phyloP scores from a whole-genome alignment of 768 basidiomycete genomes.

The Leucosporidium yakuticum region DNA sequence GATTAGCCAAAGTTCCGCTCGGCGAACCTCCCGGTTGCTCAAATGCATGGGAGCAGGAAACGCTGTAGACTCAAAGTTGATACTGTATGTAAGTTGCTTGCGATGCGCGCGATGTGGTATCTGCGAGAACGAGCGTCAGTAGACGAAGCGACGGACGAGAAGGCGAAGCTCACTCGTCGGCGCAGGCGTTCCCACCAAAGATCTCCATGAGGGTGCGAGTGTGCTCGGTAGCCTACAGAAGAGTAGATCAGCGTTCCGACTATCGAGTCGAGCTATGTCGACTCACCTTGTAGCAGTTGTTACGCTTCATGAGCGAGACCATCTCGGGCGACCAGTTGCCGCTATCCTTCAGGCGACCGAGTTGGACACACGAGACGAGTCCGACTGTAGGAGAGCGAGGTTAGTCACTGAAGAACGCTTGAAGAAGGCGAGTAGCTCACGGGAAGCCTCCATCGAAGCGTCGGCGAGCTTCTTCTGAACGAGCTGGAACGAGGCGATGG shows the following conservation, averaged over 20 bases:
- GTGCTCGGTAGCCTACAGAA: slow-evolving; percentile 57
- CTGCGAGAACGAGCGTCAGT: not conserved
- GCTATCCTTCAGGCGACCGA: slow-evolving; percentile 78
- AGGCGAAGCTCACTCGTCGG: slow-evolving; percentile 59
- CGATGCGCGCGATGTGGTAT: slow-evolving; percentile 85
- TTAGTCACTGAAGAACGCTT: slow-evolving; percentile 61
- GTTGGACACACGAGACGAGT: slow-evolving; percentile 43
- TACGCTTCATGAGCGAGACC: slow-evolving; percentile 89
- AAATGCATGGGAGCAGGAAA: slow-evolving; percentile 40
- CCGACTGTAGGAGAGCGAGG: slow-evolving; percentile 16
- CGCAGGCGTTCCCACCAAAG: slow-evolving; percentile 84
- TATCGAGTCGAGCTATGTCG: no score
- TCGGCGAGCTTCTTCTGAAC: slow-evolving; percentile 95
- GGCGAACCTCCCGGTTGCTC: not conserved
- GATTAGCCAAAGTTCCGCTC: not conserved
- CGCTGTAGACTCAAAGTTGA: slow-evolving; percentile 77
- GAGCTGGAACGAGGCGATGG: slow-evolving; percentile 92
- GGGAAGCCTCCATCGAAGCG: slow-evolving; percentile 73
- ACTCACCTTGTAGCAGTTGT: slow-evolving; percentile 79
- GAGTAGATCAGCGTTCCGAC: no score
- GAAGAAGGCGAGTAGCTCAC: slow-evolving; percentile 51
- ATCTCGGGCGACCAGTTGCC: slow-evolving; percentile 74
- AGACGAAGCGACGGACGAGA: not conserved
- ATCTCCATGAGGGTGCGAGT: slow-evolving; percentile 76
- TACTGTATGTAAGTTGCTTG: slow-evolving; percentile 88